These are phyloP conservation scores for Saccharomyces paradoxus DNA, from an alignment of 805 yeast genomes.

Conservation along the genomic window DNA sequence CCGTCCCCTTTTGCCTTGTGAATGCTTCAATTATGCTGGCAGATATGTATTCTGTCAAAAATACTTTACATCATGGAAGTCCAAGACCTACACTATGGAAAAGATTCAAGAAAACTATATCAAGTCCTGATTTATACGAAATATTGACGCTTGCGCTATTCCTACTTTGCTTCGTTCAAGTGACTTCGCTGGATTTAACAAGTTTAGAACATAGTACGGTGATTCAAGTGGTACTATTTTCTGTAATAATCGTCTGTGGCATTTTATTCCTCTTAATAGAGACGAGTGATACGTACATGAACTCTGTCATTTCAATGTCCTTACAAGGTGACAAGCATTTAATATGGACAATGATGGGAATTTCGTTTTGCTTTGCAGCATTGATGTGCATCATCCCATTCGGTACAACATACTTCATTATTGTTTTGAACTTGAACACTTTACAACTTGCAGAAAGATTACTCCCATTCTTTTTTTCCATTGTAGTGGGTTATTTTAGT, in stretches of 20 bases:
- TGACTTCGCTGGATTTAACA: neutral
- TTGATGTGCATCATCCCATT: slow-evolving; percentile 42
- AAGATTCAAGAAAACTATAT: neutral
- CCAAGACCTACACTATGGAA: neutral
- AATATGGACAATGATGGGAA: slow-evolving; percentile 34
- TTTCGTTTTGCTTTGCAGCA: slow-evolving; percentile 34
- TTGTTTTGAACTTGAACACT: slow-evolving; percentile 46
- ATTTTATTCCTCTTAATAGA: neutral
- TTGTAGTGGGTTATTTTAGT: slow-evolving; percentile 52
- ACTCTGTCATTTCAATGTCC: slow-evolving; percentile 56
- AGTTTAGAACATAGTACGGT: neutral
- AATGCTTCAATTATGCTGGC: slow-evolving; percentile 39
- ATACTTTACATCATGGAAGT: neutral
- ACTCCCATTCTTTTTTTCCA: slow-evolving; percentile 52
- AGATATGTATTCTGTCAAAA: neutral
- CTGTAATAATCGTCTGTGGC: neutral
- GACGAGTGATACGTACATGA: neutral
- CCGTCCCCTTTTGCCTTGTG: slow-evolving; percentile 45
- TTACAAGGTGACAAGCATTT: slow-evolving; percentile 52
- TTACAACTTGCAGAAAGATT: slow-evolving; percentile 52
- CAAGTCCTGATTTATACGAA: neutral
- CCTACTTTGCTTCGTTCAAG: neutral
- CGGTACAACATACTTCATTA: slow-evolving; percentile 51
- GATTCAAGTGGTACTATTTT: neutral
- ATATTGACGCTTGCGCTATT: neutral